phyloP scores from a whole-genome alignment of 371 early-diverging fungal species.

The Umbelopsis sp. region DNA sequence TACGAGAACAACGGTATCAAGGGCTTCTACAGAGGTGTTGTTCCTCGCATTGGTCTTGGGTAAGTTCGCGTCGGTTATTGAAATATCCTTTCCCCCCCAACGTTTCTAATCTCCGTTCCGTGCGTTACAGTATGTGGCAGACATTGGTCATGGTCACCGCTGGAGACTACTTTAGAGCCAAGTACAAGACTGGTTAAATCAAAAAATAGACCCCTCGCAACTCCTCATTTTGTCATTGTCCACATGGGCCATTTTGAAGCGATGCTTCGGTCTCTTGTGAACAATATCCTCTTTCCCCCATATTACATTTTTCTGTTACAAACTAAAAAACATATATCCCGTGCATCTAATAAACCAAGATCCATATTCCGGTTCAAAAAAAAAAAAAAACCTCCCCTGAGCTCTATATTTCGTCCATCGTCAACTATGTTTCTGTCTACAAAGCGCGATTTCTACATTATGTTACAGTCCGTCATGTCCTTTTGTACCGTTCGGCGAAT shows the following conservation, averaged over 20 bases:
- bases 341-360: constrained; percentile 8
- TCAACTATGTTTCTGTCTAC: background rate
- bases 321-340: constrained; percentile 10
- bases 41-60: constrained; percentile 88
- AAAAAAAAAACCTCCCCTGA: no score
- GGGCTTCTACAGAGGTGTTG: constrained; percentile 95
- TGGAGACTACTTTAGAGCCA: constrained; percentile 44
- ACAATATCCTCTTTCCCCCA: background rate
- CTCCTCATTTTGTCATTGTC: constrained; percentile 21
- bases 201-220: constrained; percentile 2
- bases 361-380: background rate
- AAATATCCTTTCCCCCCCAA: background rate
- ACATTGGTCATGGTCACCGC: constrained; percentile 95
- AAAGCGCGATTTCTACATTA: constrained; percentile 53
- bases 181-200: constrained; percentile 26
- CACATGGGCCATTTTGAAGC: constrained; percentile 2
- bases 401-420: background rate
- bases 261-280: background rate
- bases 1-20: constrained; percentile 85
- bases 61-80: background rate
- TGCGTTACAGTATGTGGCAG: constrained; percentile 70
- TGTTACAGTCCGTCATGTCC: constrained; percentile 65
- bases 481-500: constrained; percentile 86
- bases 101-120: background rate
- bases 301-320: constrained; percentile 12